Conservation (phyloP, 225 moss, liverwort and hornwort genomes). For the Ulota crispa region DNA sequence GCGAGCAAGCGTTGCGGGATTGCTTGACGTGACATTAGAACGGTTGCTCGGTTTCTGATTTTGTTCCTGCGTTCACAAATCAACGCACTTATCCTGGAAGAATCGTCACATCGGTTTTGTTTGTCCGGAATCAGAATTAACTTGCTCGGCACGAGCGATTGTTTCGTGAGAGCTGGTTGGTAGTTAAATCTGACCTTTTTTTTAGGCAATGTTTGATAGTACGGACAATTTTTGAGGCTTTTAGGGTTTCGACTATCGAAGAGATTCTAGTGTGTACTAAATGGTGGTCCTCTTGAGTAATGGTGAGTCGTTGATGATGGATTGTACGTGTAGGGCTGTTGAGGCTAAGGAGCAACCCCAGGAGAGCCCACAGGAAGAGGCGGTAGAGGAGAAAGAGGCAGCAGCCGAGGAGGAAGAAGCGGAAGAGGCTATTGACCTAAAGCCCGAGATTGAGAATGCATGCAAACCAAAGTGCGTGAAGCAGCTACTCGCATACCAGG, state of each 20-base stretch:
- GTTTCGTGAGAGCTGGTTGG: too few species aligned
- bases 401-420: slow-evolving; percentile 30
- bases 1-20: too few species aligned
- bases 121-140: too few species aligned
- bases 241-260: neutral
- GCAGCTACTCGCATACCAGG: slow-evolving; percentile 46
- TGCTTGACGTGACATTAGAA: too few species aligned
- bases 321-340: slow-evolving; percentile 34
- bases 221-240: neutral
- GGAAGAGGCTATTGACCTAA: slow-evolving; percentile 50
- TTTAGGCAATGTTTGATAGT: neutral
- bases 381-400: neutral
- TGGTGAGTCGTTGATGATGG: neutral
- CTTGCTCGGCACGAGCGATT: too few species aligned
- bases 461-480: slow-evolving; percentile 65
- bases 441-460: slow-evolving; percentile 35
- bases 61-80: too few species aligned
- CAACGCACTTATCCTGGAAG: too few species aligned
- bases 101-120: too few species aligned
- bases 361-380: slow-evolving; percentile 44
- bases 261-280: neutral
- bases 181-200: neutral
- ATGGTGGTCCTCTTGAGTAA: neutral
- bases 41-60: neutral
- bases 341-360: slow-evolving; percentile 43